Conservation (phyloP, 1,284 basidiomycete genomes). For the Papiliotrema laurentii region DNA sequence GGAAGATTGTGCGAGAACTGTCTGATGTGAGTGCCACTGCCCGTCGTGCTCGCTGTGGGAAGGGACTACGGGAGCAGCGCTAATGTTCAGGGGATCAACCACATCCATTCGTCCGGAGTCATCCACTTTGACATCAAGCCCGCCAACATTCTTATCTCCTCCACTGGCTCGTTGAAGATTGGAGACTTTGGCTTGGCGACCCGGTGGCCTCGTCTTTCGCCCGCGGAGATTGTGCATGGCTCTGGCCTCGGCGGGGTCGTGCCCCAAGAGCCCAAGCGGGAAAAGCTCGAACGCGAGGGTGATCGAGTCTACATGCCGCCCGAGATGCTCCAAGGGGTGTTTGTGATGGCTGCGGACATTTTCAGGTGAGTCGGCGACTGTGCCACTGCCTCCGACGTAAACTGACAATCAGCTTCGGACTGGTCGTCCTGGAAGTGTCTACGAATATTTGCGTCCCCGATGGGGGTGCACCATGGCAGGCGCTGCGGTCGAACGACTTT, state of each 20-base stretch:
- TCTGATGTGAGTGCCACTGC: conserved; percentile 62
- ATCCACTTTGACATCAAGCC: conserved; percentile 98
- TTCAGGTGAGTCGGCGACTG: conserved; percentile 67
- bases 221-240: conserved; percentile 45
- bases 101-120: conserved; percentile 82
- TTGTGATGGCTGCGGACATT: conserved; percentile 91
- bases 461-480: conserved; percentile 91
- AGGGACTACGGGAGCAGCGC: too few species aligned
- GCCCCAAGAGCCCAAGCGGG: conserved; percentile 17
- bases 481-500: conserved; percentile 87
- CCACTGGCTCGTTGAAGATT: conserved; percentile 87
- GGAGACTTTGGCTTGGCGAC: conserved; percentile 98
- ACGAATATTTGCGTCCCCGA: conserved; percentile 95
- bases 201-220: conserved; percentile 63
- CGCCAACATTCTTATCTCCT: conserved; percentile 91
- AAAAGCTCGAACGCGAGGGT: conserved; percentile 80
- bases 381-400: neutral
- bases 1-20: conserved; percentile 94
- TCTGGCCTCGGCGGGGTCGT: conserved; percentile 42
- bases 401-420: conserved; percentile 64
- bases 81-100: conserved; percentile 65
- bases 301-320: conserved; percentile 98
- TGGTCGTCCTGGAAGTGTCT: conserved; percentile 91
- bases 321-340: conserved; percentile 86
- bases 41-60: neutral